Conservation (phyloP, 495 filamentous ascomycete genomes). For the Amniculicola lignicola region DNA sequence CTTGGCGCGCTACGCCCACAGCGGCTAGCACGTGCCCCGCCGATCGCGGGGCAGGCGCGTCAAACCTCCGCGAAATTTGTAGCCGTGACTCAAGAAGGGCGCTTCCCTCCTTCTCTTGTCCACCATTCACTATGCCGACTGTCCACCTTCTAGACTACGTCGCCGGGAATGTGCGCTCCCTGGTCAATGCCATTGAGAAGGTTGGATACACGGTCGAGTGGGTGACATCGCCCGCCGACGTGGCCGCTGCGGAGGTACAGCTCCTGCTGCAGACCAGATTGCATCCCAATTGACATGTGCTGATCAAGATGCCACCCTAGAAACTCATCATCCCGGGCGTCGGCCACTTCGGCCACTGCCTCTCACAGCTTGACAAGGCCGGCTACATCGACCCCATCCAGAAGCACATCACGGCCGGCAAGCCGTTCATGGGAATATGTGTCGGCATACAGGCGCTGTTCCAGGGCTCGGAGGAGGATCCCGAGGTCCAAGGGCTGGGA, state of each 20-base stretch:
- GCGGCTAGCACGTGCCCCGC: conserved; percentile 13
- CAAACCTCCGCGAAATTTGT: conserved; percentile 19
- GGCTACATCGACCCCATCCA: conserved; percentile 78
- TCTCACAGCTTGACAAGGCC: conserved; percentile 72
- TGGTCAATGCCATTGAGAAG: conserved; percentile 96
- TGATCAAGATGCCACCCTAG: conserved; percentile 42
- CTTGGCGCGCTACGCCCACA: neutral
- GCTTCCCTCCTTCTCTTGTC: neutral
- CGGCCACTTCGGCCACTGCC: conserved; percentile 95
- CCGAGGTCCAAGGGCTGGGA: conserved; percentile 65
- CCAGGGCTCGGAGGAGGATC: conserved; percentile 73
- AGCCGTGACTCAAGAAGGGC: neutral
- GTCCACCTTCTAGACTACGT: conserved; percentile 89
- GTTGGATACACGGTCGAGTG: conserved; percentile 90
- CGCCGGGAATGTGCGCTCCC: conserved; percentile 85
- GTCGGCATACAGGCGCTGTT: conserved; percentile 92
- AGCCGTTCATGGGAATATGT: conserved; percentile 97
- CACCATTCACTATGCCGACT: conserved; percentile 63
- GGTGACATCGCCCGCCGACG: conserved; percentile 79
- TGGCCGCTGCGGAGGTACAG: conserved; percentile 76
- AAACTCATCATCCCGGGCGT: conserved; percentile 93
- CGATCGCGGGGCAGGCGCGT: conserved; percentile 21
- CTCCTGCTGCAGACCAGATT: neutral
- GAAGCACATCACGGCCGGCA: conserved; percentile 76
- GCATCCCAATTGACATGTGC: conserved; percentile 17